Percentiles rank a stretch among this genome's conserved stretches.
These are phyloP conservation scores for Eucommia ulmoides DNA, from an alignment of 257 asterid species.

Conservation along the genomic window DNA sequence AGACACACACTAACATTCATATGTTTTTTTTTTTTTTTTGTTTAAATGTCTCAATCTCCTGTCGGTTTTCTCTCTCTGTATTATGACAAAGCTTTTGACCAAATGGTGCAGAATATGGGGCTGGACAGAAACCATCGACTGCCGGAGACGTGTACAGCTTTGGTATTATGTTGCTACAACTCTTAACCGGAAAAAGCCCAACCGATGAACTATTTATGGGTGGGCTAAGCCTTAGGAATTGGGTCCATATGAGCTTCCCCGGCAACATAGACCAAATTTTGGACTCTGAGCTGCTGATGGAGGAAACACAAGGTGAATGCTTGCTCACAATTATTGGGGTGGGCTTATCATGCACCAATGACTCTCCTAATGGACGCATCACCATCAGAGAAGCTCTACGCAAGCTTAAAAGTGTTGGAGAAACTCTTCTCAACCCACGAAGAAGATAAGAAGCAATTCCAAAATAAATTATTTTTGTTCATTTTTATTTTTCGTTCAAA, in stretches of 20 bases:
- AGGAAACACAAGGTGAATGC: conserved; percentile 13
- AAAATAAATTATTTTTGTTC: too few species aligned
- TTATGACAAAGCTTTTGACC: too few species aligned
- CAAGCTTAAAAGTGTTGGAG: conserved; percentile 17
- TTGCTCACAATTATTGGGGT: conserved; percentile 21
- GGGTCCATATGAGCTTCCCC: conserved; percentile 35
- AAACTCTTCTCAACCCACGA: conserved; percentile 10
- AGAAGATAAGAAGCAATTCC: too few species aligned
- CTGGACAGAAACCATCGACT: conserved; percentile 28
- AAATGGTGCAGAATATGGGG: conserved; percentile 50
- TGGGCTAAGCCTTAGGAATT: conserved; percentile 29
- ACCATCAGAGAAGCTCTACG: conserved; percentile 27
- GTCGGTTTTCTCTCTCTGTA: too few species aligned
- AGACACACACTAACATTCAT: too few species aligned
- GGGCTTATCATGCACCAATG: conserved; percentile 33
- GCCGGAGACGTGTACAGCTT: conserved; percentile 58
- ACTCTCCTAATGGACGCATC: conserved; percentile 25
- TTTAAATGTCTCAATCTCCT: too few species aligned
- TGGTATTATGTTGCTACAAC: conserved; percentile 45
- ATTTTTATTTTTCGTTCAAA: too few species aligned
- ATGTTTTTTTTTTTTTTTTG: too few species aligned
- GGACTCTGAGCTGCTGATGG: conserved; percentile 22
- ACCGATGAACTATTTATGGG: conserved; percentile 24
- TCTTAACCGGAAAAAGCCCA: conserved; percentile 44
- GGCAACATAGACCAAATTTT: conserved; percentile 21